Conservation (phyloP, 805 yeast species). For the Dipodascus geniculatus region DNA sequence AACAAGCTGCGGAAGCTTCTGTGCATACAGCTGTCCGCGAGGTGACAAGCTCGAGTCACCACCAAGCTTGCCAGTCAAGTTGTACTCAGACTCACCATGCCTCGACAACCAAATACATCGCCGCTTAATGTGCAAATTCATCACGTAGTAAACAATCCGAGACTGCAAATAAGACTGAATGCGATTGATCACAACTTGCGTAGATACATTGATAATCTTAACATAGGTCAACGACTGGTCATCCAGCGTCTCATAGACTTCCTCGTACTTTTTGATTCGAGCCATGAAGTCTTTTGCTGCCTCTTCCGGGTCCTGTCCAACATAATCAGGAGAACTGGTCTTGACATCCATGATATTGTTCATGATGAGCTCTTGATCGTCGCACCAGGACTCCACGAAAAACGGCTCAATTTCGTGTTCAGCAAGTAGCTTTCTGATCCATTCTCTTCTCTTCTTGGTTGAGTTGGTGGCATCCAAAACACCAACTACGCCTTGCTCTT, state of each 20-base stretch:
- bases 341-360: constrained; percentile 80
- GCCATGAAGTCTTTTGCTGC: constrained; percentile 63
- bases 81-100: constrained; percentile 91
- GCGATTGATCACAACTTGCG: constrained; percentile 78
- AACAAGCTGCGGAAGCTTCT: constrained; percentile 67
- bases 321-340: constrained; percentile 76
- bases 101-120: constrained; percentile 87
- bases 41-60: constrained; percentile 83
- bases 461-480: constrained; percentile 90
- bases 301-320: constrained; percentile 50
- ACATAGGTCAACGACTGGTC: constrained; percentile 59
- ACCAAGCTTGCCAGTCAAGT: constrained; percentile 89
- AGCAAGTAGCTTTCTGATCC: constrained; percentile 35
- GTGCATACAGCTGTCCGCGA: constrained; percentile 76
- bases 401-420: constrained; percentile 69
- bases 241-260: constrained; percentile 66
- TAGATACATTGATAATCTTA: constrained; percentile 75
- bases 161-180: constrained; percentile 84
- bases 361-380: constrained; percentile 64
- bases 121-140: constrained; percentile 91
- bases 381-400: constrained; percentile 87
- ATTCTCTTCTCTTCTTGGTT: constrained; percentile 57
- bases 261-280: constrained; percentile 64
- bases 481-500: constrained; percentile 79
- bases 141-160: constrained; percentile 86